These are phyloP conservation scores for Penicillium coprophilum DNA, from an alignment of 495 filamentous ascomycete genomes.

Conservation along the genomic window DNA sequence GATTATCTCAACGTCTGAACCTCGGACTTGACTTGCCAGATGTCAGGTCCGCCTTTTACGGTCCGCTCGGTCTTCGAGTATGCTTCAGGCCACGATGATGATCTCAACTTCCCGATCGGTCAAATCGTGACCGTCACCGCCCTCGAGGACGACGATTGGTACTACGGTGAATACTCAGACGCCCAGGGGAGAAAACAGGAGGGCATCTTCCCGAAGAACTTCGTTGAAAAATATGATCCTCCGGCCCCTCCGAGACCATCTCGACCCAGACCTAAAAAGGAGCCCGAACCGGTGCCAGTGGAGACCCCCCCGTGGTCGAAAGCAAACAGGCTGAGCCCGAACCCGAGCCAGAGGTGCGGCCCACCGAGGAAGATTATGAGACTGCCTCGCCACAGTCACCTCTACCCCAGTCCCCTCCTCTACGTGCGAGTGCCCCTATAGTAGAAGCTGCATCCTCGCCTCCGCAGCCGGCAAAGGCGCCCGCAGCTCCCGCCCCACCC, in stretches of 20 bases:
- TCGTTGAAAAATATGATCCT: constrained; percentile 93
- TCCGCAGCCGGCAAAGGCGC: constrained; percentile 28
- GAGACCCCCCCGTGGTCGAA: constrained; percentile 31
- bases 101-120: constrained; percentile 80
- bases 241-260: constrained; percentile 83
- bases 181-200: constrained; percentile 68
- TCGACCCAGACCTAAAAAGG: constrained; percentile 73
- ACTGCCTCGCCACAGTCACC: constrained; percentile 45
- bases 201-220: constrained; percentile 95
- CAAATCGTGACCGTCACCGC: constrained; percentile 93
- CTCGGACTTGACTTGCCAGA: constrained; percentile 46
- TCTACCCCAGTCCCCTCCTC: constrained; percentile 35
- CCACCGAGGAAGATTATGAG: constrained; percentile 22
- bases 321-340: constrained; percentile 35
- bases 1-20: constrained; percentile 24
- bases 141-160: constrained; percentile 93
- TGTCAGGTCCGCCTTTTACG: constrained; percentile 80
- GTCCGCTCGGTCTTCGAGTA: constrained; percentile 97
- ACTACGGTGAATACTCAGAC: constrained; percentile 85
- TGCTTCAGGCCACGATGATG: constrained; percentile 85
- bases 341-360: constrained; percentile 39
- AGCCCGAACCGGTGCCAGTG: constrained; percentile 49
- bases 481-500: constrained; percentile 25
- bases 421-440: constrained; percentile 16
- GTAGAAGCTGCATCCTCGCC: constrained; percentile 28